Conservation (phyloP, 768 basidiomycete genomes). For the Mycena latifolia region DNA sequence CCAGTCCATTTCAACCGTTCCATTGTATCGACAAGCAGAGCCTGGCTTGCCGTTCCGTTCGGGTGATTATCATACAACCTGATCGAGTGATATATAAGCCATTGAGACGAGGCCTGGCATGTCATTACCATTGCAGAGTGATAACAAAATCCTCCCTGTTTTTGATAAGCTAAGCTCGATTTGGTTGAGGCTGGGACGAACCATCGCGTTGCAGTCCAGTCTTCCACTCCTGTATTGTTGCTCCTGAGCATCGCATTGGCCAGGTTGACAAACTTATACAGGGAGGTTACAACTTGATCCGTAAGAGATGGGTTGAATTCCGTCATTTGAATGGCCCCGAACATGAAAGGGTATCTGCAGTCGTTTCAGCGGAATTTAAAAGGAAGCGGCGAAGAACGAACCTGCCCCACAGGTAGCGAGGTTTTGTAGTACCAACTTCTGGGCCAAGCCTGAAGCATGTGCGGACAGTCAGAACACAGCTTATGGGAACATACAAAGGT, state of each 20-base stretch:
- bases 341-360: conserved; percentile 17
- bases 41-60: conserved; percentile 55
- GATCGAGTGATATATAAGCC: neutral
- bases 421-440: conserved; percentile 64
- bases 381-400: conserved; percentile 28
- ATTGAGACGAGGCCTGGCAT: neutral
- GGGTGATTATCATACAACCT: conserved; percentile 71
- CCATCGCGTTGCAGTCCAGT: conserved; percentile 66
- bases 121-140: conserved; percentile 61
- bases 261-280: conserved; percentile 65
- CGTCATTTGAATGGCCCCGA: conserved; percentile 59
- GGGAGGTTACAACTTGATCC: conserved; percentile 57
- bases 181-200: neutral
- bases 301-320: conserved; percentile 60
- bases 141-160: conserved; percentile 67
- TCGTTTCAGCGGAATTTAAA: too few species aligned
- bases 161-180: too few species aligned
- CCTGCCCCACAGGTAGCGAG: conserved; percentile 68
- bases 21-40: conserved; percentile 66
- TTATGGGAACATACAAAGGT: too few species aligned
- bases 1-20: conserved; percentile 62
- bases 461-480: too few species aligned
- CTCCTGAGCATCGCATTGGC: conserved; percentile 64
- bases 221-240: conserved; percentile 57
- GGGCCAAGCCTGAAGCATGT: too few species aligned